Percentiles rank a stretch among this genome's conserved stretches.
These are phyloP conservation scores for Fonsecaea erecta DNA, from an alignment of 2,329 filamentous ascomycete species.

Conservation along the genomic window DNA sequence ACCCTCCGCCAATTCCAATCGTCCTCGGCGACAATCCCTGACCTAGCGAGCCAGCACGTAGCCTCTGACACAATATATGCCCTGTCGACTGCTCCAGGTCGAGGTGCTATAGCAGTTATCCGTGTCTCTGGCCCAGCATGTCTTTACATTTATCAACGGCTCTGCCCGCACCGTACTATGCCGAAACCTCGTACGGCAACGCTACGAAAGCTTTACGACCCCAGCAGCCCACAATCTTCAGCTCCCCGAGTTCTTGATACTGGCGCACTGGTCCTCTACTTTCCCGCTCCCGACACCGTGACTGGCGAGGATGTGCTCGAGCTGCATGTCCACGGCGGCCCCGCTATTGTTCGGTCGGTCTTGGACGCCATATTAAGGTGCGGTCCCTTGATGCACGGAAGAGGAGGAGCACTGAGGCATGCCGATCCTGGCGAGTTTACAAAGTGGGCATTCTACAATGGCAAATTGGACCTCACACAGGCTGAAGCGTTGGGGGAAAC, in stretches of 20 bases:
- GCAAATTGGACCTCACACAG: conserved; percentile 83
- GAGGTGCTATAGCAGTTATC: conserved; percentile 88
- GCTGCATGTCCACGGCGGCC: conserved; percentile 90
- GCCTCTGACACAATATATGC: conserved; percentile 76
- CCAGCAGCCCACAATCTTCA: conserved; percentile 45
- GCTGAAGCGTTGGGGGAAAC: conserved; percentile 68
- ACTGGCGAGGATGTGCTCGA: conserved; percentile 94
- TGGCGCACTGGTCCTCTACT: conserved; percentile 78
- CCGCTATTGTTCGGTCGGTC: conserved; percentile 85
- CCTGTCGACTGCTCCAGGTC: conserved; percentile 81
- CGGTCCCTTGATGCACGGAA: conserved; percentile 16
- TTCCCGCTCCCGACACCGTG: conserved; percentile 78
- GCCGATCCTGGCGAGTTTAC: conserved; percentile 97
- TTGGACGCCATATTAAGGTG: conserved; percentile 71
- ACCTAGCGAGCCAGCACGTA: not conserved
- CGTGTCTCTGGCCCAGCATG: conserved; percentile 82
- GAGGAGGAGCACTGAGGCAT: conserved; percentile 68
- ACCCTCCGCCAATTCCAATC: conserved; percentile 11
- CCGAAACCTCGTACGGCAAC: conserved; percentile 69
- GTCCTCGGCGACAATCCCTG: conserved; percentile 14
- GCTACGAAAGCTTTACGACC: conserved; percentile 74
- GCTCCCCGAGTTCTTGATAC: conserved; percentile 67
- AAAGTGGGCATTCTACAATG: conserved; percentile 84
- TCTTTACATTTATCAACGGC: conserved; percentile 66
- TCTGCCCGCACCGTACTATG: conserved; percentile 61